Base-by-base conservation (phyloP, 345 rosid genomes). In the Pugionium dolabratum region DNA sequence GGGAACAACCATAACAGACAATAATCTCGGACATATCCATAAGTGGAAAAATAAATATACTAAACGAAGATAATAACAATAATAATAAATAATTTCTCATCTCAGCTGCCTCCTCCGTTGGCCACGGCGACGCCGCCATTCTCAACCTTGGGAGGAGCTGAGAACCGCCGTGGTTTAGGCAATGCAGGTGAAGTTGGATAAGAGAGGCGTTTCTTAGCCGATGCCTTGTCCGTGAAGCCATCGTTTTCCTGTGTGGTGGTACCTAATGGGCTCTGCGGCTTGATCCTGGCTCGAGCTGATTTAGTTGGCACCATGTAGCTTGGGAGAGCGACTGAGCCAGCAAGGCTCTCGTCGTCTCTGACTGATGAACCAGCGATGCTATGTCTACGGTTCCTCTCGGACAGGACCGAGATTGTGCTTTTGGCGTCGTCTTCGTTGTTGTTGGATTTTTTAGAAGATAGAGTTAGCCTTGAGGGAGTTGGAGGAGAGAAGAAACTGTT, bases 291-390 rank as follows among this genome's bases (percentile, higher is more conserved):
- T 72, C 83, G 76, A 57, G 97, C 99, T 50, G 94, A 89, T 68
- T 90, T 62, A 0, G 99, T 95, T 9, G 95, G 81, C 40, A 89
- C 88, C 96, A 89, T 95, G 79, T 91, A 95, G 66, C 96, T 88
- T 1, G 89, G 97, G 56, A 86, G 79, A 63, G 47, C 74, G 10
- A 82, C 81, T 36, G 85, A 83, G 73, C 86, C 79, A 3, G 79
- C 81, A 0, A 84, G 79, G 73, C 97, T 94, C 73, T 89, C 89
- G 28, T 89, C 88, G 9, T 92, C 95, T 62, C 82, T 75, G 3
- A 86, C 82, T 0, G 76, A 73, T 35, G 86, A 71, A 37, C 85
- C 88, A 47, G 76, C 93, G 3, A 82, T 81, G 79, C 87, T 90
- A 71, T 91, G 93, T 81, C 96, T 84, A 33, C 91, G 76, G 56